Evolutionary conservation across 2,329 filamentous ascomycete genomes (phyloP), one percentile per base, ranked within the genome.

Genomic region (Colletotrichum noveboracense): DNA sequence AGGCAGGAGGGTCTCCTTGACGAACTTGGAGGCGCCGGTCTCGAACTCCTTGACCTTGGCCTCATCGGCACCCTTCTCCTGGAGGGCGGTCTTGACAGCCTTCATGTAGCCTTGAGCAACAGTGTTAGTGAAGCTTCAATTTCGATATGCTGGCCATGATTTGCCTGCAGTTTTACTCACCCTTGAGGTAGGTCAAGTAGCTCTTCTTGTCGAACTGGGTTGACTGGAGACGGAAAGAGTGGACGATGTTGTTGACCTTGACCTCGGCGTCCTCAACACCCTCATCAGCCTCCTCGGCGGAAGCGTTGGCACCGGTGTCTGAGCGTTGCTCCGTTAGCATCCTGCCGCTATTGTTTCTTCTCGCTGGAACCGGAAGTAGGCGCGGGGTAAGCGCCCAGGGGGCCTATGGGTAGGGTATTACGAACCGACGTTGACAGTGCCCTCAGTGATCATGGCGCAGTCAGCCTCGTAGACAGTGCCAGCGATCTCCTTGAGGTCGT

Each of bases 291-390:
- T 94, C 96, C 90, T 98, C 97, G 77, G 97, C 96, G 81, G 96
- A 98, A 81, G 97, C 95, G 88, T 99, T 99, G 90, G 96, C 97
- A 86, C 97, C 97, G 82, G 91, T 97, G 86, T 97, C 94, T 95
- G 73, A 36, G 43, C 58, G 52, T 13, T 21, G 24, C 24, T 38
- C 64, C 26, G 74, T 76, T 34, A 76, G 75, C 52, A 65, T 24
- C 12, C 13, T 68, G 38, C 5, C 16, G 7, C n/a, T 38, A 24
- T 21, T 62, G 8, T 3, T n/a, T n/a, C 32, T n/a, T 6, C 13
- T 71, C 7, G 52, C 21, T 52, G 9, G 16, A 75, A 43, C 24
- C 16, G 66, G 55, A 18, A 18, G 43, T 48, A 56, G 24, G 62
- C 64, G 74, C 34, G 52, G 69, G 68, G 71, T 66, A 70, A 30